Base-by-base conservation (phyloP, 169 alveolate genomes). In the Plasmodium yoelii region DNA sequence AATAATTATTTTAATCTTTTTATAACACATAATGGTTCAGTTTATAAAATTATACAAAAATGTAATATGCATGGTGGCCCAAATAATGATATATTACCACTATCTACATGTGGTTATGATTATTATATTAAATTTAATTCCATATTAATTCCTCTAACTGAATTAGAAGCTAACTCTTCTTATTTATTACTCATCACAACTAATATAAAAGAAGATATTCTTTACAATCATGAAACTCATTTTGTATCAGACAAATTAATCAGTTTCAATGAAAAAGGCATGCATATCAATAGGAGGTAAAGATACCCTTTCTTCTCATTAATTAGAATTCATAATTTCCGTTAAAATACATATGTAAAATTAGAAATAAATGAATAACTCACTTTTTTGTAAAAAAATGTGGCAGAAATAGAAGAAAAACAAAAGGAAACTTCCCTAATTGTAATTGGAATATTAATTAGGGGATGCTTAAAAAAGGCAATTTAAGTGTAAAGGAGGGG, bases 51-150 rank as follows among this genome's bases (percentile, higher is more conserved):
- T 46, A 44, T 86, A 8, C 26, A 86, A 19, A 86, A 86, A 44
- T 86, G 91, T 15, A 86, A 70, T 46, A 86, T 86, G 8, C 91
- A 86, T 86, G 91, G 87, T 19, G 71, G 87, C 5, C 44, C 86
- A 59, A 74, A 74, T 12, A 69, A 86, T 86, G 75, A 86, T 15
- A 71, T 86, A 5, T 69, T 86, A 5, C 91, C 91, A 1, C 68
- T 86, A 59, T 86, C 91, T 9, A 70, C 91, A 15, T 86, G 91
- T 60, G 91, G 87, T 0, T 86, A 86, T 24, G 91, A 86, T 86
- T 86, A 86, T 19, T 86, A 86, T 28, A 71, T 86, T 5, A 86
- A 86, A 59, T 70, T 69, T 59, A 86, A 86, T 59, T 86, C 91
- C 26, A 68, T 86, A 15, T 51, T 86, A 51, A 86, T 86, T 53